Evolutionary conservation across 306 rosid genomes (phyloP).

Genomic region (Luffa aegyptiaca): DNA sequence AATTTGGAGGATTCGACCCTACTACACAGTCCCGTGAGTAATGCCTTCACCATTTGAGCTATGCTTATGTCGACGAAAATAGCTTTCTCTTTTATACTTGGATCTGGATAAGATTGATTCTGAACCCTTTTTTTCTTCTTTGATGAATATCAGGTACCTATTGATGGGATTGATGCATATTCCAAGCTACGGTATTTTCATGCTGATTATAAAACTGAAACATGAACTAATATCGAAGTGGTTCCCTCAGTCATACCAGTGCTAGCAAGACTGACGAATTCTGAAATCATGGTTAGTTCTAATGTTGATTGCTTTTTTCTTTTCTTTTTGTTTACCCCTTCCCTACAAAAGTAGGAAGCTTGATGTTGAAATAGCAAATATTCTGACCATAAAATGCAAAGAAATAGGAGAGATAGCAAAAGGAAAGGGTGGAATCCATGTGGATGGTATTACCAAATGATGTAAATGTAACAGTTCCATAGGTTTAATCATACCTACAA

Average conservation of each 20-base stretch:
- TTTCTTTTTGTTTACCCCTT: neutral
- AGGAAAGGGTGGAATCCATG: neutral
- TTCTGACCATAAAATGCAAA: neutral
- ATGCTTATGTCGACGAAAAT: too few species aligned
- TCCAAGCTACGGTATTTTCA: constrained; percentile 30
- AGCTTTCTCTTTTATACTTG: too few species aligned
- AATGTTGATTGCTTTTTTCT: neutral
- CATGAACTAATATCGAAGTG: constrained; percentile 16
- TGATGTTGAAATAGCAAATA: neutral
- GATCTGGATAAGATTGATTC: neutral
- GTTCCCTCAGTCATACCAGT: constrained; percentile 23
- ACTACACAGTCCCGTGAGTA: too few species aligned
- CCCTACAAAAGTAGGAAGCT: neutral
- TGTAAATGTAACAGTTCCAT: neutral
- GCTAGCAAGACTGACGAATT: neutral
- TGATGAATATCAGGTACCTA: constrained; percentile 29
- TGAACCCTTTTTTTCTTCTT: neutral
- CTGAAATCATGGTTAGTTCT: neutral
- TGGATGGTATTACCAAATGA: neutral
- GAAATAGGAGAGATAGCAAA: neutral
- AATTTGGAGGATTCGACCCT: too few species aligned
- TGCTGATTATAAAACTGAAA: constrained; percentile 19
- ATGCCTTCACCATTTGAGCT: too few species aligned
- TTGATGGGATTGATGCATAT: constrained; percentile 26
- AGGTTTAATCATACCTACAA: neutral